Evolutionary conservation across 208 protist species (phyloP).

Genomic region (Leishmania tarentolae): DNA sequence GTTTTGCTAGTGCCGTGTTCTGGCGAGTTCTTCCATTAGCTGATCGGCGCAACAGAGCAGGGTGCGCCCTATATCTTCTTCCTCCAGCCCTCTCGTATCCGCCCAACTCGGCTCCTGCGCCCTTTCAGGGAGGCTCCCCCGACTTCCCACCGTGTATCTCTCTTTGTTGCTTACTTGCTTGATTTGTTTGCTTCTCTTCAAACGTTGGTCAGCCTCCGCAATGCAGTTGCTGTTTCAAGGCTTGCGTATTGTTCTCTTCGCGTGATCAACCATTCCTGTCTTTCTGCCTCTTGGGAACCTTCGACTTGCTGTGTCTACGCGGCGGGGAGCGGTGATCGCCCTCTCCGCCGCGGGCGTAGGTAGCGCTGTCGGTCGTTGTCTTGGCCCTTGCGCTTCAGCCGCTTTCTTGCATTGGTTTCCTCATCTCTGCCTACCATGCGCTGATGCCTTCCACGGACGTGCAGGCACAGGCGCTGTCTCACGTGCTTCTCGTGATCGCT

Average conservation of each 20-base stretch:
- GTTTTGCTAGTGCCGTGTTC: too few species aligned
- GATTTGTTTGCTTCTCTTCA: background rate
- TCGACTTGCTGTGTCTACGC: background rate
- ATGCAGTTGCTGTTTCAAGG: slow-evolving; percentile 1
- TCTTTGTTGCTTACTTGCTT: background rate
- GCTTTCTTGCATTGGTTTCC: background rate
- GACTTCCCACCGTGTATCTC: background rate
- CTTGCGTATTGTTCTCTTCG: background rate
- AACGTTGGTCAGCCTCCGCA: background rate
- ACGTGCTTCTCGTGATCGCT: background rate
- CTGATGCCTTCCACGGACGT: too few species aligned
- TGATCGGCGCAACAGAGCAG: too few species aligned
- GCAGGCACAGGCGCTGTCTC: background rate
- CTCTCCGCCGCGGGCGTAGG: background rate
- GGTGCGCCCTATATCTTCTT: too few species aligned
- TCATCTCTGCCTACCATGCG: too few species aligned
- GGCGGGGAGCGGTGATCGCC: background rate
- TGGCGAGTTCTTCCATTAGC: too few species aligned
- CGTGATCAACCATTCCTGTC: background rate
- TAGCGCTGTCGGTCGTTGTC: background rate
- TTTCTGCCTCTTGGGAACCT: background rate
- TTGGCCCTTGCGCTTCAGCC: background rate
- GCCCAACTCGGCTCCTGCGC: background rate
- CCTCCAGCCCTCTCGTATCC: too few species aligned
- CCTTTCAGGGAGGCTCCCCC: background rate